Percentiles rank a stretch among this genome's conserved stretches.
phyloP scores from a whole-genome alignment of 805 yeast species.

The Monosporozyma aerobia region DNA sequence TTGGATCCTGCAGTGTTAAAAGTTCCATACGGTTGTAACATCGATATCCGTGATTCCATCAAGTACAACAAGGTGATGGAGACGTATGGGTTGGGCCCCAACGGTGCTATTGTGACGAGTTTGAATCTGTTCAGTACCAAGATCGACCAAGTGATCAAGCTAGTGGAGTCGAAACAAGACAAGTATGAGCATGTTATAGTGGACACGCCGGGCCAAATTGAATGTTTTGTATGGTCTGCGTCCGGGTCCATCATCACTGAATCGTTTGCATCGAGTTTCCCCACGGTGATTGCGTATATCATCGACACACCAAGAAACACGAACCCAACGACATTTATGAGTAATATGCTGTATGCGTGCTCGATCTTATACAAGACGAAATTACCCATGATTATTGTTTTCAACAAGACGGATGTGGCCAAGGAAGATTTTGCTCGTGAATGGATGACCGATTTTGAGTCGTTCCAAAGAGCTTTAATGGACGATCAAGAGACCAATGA shows the following conservation, averaged over 20 bases:
- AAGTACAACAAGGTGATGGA: slow-evolving; percentile 96
- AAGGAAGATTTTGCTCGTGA: slow-evolving; percentile 82
- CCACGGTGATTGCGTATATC: slow-evolving; percentile 90
- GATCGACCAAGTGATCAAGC: slow-evolving; percentile 84
- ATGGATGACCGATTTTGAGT: slow-evolving; percentile 96
- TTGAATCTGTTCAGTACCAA: slow-evolving; percentile 87
- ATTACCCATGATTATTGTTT: slow-evolving; percentile 92
- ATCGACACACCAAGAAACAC: slow-evolving; percentile 94
- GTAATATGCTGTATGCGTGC: slow-evolving; percentile 97
- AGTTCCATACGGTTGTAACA: slow-evolving; percentile 89
- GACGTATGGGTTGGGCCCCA: slow-evolving; percentile 89
- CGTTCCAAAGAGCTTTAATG: slow-evolving; percentile 71
- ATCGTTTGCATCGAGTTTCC: slow-evolving; percentile 90
- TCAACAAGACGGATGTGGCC: slow-evolving; percentile 86
- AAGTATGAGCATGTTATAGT: slow-evolving; percentile 62
- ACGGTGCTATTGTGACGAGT: slow-evolving; percentile 96
- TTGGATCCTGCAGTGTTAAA: slow-evolving; percentile 93
- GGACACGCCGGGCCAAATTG: slow-evolving; percentile 98
- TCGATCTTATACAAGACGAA: slow-evolving; percentile 92
- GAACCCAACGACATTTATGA: slow-evolving; percentile 93
- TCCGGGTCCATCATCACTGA: slow-evolving; percentile 95
- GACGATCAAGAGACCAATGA: slow-evolving; percentile 58
- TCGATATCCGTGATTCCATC: slow-evolving; percentile 92
- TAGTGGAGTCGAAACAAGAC: slow-evolving; percentile 66
- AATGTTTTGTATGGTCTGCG: slow-evolving; percentile 97